Percentiles rank a stretch among this genome's conserved stretches.
Evolutionary conservation across 768 basidiomycete genomes (phyloP).

Genomic region (Heimioporus sp.): DNA sequence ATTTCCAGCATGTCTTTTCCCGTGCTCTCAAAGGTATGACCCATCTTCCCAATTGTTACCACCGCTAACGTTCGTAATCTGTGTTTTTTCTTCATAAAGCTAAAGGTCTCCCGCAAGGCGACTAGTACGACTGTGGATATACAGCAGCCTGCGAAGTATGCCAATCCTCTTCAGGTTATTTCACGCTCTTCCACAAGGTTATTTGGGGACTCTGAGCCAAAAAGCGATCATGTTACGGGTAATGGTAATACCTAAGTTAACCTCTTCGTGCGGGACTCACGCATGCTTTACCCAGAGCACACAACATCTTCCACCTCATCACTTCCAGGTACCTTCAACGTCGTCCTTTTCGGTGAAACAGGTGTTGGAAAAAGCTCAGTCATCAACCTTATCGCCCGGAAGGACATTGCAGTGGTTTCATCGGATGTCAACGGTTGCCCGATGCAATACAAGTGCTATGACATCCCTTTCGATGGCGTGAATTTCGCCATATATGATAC

Average conservation of each 20-base stretch:
- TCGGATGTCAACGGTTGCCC: too few relatives aligned
- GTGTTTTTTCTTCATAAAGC: conserved; percentile 3
- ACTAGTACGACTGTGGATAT: too few relatives aligned
- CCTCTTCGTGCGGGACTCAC: conserved; percentile 3
- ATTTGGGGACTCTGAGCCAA: background rate
- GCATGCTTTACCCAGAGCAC: too few relatives aligned
- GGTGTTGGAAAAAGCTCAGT: too few relatives aligned
- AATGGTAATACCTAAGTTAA: conserved; percentile 5
- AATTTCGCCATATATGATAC: too few relatives aligned
- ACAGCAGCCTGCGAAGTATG: background rate
- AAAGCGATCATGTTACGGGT: background rate
- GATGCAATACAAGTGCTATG: too few relatives aligned
- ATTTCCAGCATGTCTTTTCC: conserved; percentile 8
- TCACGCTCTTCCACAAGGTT: background rate
- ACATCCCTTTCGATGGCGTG: too few relatives aligned
- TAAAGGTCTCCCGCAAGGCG: background rate
- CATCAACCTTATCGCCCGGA: too few relatives aligned
- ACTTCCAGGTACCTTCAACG: too few relatives aligned
- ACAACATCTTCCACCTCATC: too few relatives aligned
- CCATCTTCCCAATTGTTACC: background rate
- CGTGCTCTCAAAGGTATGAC: conserved; percentile 7
- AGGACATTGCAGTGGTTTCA: too few relatives aligned
- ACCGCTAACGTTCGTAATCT: conserved; percentile 1
- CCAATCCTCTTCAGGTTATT: background rate
- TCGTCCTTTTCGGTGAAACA: too few relatives aligned